These are phyloP conservation scores for Pistacia atlantica DNA, from an alignment of 345 rosid species.

Conservation along the genomic window DNA sequence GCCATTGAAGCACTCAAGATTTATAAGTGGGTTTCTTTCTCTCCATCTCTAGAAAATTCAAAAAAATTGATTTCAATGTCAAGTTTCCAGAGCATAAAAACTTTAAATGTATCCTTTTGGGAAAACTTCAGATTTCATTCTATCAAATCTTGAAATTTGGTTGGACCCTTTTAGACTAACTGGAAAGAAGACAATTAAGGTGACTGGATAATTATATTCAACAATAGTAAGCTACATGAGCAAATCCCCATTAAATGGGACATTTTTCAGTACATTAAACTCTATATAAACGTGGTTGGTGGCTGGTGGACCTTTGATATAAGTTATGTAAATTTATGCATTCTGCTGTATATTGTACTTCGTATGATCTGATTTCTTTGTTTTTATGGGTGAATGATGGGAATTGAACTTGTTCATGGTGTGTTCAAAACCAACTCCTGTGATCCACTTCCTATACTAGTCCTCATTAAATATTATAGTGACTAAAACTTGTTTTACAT, in stretches of 20 bases:
- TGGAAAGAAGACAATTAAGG: neutral
- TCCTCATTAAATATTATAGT: neutral
- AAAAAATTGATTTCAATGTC: neutral
- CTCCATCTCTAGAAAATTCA: neutral
- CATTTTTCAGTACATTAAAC: neutral
- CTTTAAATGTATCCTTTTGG: neutral
- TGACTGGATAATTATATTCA: neutral
- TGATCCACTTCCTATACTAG: neutral
- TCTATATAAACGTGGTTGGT: neutral
- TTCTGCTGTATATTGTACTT: neutral
- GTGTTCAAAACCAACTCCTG: neutral
- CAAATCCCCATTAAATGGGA: neutral
- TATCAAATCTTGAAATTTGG: neutral
- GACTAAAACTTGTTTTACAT: slow-evolving; percentile 1
- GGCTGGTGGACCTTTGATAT: neutral
- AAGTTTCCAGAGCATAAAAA: neutral
- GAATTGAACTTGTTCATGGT: neutral
- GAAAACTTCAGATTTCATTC: neutral
- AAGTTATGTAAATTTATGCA: neutral
- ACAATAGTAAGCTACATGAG: neutral
- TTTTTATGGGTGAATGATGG: neutral
- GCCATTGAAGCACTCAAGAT: slow-evolving; percentile 77
- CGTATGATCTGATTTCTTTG: neutral
- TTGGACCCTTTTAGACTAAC: neutral
- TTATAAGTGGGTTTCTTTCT: slow-evolving; percentile 54